Evolutionary conservation across 495 filamentous ascomycete species (phyloP).

Genomic region (Podospora australis): DNA sequence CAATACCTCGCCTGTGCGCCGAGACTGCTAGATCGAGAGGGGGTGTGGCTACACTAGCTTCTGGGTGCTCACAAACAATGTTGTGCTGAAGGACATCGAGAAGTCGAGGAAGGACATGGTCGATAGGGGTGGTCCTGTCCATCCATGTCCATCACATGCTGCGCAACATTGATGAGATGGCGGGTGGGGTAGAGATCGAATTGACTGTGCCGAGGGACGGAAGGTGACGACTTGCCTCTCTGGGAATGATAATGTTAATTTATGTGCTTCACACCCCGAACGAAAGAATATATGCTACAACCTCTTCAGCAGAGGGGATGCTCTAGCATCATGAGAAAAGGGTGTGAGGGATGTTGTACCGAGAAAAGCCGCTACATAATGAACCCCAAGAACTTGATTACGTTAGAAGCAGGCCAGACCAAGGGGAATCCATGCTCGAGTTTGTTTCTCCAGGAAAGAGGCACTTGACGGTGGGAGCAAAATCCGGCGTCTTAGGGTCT

Average conservation of each 20-base stretch:
- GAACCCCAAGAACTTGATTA: background rate
- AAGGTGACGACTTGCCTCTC: background rate
- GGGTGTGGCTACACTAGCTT: no score
- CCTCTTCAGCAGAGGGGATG: no score
- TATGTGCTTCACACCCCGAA: background rate
- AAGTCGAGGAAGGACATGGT: no score
- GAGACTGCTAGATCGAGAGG: no score
- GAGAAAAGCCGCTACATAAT: slow-evolving; percentile 4
- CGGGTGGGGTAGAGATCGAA: slow-evolving; percentile 2
- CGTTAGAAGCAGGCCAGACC: background rate
- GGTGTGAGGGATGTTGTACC: background rate
- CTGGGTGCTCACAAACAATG: no score
- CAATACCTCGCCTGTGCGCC: no score
- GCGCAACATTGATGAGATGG: background rate
- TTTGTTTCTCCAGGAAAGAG: no score
- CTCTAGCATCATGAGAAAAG: background rate
- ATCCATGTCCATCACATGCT: slow-evolving; percentile 14
- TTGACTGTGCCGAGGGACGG: slow-evolving; percentile 6
- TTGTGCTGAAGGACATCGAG: no score
- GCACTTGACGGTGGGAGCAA: no score
- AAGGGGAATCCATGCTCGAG: slow-evolving; percentile 8
- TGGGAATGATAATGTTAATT: background rate
- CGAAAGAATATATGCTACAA: no score
- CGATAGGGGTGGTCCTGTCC: background rate
- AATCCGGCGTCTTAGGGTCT: no score